phyloP scores from a whole-genome alignment of 2,329 filamentous ascomycete species.

The Akanthomyces lecanii region DNA sequence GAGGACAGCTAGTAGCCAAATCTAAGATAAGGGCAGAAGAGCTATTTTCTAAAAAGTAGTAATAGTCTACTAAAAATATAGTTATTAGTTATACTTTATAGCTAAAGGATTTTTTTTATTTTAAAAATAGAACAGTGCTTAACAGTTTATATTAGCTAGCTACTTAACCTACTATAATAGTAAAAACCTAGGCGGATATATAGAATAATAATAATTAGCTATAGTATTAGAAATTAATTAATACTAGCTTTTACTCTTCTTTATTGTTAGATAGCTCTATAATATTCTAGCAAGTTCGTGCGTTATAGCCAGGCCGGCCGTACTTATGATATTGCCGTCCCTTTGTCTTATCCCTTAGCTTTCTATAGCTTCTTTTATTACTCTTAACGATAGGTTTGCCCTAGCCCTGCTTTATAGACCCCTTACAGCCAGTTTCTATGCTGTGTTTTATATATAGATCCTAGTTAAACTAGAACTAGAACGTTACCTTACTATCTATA shows the following conservation, averaged over 20 bases:
- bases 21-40: no score
- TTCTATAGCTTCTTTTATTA: background rate
- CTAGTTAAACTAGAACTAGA: constrained; percentile 19
- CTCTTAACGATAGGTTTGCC: background rate
- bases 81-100: no score
- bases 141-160: no score
- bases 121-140: no score
- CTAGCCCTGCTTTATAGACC: background rate
- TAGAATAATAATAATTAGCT: background rate
- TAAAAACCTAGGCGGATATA: background rate
- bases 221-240: background rate
- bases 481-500: constrained; percentile 13
- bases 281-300: background rate
- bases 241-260: background rate
- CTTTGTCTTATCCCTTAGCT: background rate
- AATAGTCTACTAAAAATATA: no score
- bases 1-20: no score
- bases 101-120: no score
- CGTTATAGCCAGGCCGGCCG: background rate
- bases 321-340: background rate
- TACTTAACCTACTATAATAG: no score
- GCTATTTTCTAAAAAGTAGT: no score
- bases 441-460: no score
- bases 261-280: background rate
- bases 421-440: background rate